Conservation (phyloP, 192 early-diverging fungal species). For the Gamsiella multidivaricata region DNA sequence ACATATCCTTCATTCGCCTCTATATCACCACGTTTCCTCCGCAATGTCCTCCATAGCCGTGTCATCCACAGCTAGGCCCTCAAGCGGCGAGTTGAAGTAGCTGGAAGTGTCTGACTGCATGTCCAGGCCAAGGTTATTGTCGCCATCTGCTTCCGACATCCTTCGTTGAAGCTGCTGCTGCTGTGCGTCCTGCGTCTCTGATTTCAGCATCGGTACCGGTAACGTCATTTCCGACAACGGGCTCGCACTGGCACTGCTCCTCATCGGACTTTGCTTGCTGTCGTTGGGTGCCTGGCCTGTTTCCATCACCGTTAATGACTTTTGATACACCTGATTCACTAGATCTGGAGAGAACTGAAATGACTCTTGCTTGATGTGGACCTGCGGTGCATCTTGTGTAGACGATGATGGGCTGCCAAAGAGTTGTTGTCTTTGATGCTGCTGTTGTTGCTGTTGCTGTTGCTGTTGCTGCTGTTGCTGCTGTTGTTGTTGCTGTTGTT, state of each 20-base stretch:
- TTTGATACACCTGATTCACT: conserved; percentile 54
- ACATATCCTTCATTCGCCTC: neutral
- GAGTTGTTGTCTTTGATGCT: conserved; percentile 12
- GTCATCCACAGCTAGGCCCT: conserved; percentile 39
- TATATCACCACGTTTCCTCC: conserved; percentile 40
- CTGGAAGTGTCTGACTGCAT: conserved; percentile 22
- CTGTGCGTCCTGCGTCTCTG: conserved; percentile 10
- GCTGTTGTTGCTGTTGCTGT: conserved; percentile 26
- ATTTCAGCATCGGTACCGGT: conserved; percentile 29
- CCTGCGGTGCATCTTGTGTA: conserved; percentile 19
- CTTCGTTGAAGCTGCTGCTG: conserved; percentile 29
- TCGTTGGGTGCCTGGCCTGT: conserved; percentile 3
- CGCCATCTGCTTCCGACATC: conserved; percentile 16
- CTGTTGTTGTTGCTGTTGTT: conserved; percentile 16
- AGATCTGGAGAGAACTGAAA: conserved; percentile 50
- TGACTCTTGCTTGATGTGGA: conserved; percentile 42
- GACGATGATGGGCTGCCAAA: neutral
- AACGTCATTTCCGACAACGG: conserved; percentile 41
- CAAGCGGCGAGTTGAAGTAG: conserved; percentile 49
- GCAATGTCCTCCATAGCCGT: conserved; percentile 47
- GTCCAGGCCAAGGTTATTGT: conserved; percentile 17
- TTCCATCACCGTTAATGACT: conserved; percentile 44
- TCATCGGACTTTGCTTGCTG: conserved; percentile 4
- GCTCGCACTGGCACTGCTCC: conserved; percentile 23
- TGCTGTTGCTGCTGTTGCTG: conserved; percentile 42